These are phyloP conservation scores for Scheffersomyces stipitis DNA, from an alignment of 805 yeast species.

Conservation along the genomic window DNA sequence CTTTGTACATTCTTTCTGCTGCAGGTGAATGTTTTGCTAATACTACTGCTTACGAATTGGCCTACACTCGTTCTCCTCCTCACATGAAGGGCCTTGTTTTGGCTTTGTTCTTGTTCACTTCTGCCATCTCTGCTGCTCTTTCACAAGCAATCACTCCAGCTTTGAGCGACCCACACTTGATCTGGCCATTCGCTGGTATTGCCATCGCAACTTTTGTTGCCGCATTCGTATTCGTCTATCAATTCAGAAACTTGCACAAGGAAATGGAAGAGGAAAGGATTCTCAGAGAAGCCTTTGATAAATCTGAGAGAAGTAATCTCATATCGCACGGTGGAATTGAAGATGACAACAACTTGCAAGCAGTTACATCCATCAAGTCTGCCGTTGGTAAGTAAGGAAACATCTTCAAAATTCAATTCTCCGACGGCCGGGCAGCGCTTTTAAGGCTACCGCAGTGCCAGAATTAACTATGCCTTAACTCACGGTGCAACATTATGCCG, in stretches of 20 bases:
- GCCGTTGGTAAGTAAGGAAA: constrained; percentile 24
- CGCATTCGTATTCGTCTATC: constrained; percentile 33
- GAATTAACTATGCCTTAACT: too few relatives aligned
- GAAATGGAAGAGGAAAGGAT: constrained; percentile 39
- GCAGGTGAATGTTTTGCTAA: constrained; percentile 54
- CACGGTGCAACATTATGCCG: too few relatives aligned
- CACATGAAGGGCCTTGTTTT: constrained; percentile 51
- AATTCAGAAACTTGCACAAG: constrained; percentile 39
- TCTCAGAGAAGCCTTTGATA: constrained; percentile 19
- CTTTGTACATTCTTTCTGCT: constrained; percentile 44
- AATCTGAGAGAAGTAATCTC: neutral
- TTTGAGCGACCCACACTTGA: constrained; percentile 39
- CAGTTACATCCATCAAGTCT: constrained; percentile 29
- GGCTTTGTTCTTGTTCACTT: constrained; percentile 44
- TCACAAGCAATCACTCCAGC: constrained; percentile 42
- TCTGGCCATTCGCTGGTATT: constrained; percentile 43
- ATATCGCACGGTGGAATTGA: constrained; percentile 16
- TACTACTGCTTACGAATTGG: constrained; percentile 53
- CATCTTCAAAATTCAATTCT: neutral
- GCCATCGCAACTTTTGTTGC: constrained; percentile 36
- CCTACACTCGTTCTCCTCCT: constrained; percentile 52
- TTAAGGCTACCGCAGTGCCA: too few relatives aligned
- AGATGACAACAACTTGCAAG: constrained; percentile 21
- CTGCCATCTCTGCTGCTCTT: constrained; percentile 50
- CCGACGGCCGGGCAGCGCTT: too few relatives aligned